phyloP scores from a whole-genome alignment of 2,329 filamentous ascomycete species.

The Trichoderma pleuroti region DNA sequence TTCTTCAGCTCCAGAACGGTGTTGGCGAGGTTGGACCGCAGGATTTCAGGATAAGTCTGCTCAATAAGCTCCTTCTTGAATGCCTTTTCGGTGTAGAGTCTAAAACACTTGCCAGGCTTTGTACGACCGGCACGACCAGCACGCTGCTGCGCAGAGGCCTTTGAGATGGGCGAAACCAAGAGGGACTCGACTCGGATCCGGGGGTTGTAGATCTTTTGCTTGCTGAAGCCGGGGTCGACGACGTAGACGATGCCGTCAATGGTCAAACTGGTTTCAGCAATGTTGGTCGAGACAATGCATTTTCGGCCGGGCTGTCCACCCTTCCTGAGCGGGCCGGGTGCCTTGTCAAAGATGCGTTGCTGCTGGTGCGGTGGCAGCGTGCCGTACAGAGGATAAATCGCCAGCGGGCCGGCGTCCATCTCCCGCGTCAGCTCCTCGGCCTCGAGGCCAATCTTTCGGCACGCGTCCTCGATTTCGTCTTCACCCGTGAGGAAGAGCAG shows the following conservation, averaged over 20 bases:
- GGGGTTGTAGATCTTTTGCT: slow-evolving; percentile 99
- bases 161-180: slow-evolving; percentile 95
- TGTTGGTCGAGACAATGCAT: slow-evolving; percentile 92
- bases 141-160: slow-evolving; percentile 93
- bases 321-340: slow-evolving; percentile 67
- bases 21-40: slow-evolving; percentile 89
- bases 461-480: slow-evolving; percentile 97
- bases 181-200: slow-evolving; percentile 94
- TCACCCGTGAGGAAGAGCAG: slow-evolving; percentile 94
- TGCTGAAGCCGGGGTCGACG: slow-evolving; percentile 98
- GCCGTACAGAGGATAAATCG: slow-evolving; percentile 91
- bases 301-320: slow-evolving; percentile 89
- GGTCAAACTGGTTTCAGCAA: slow-evolving; percentile 94
- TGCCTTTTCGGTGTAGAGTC: slow-evolving; percentile 88
- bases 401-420: slow-evolving; percentile 83
- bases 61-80: slow-evolving; percentile 99
- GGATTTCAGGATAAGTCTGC: slow-evolving; percentile 93
- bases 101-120: slow-evolving; percentile 95
- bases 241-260: slow-evolving; percentile 99
- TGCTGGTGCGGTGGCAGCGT: slow-evolving; percentile 89
- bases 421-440: slow-evolving; percentile 89
- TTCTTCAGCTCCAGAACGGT: slow-evolving; percentile 97
- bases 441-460: slow-evolving; percentile 85
- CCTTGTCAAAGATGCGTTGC: slow-evolving; percentile 90
- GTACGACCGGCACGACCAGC: slow-evolving; percentile 99